phyloP scores from a whole-genome alignment of 2,329 filamentous ascomycete genomes.

The Alternaria tenuissima region DNA sequence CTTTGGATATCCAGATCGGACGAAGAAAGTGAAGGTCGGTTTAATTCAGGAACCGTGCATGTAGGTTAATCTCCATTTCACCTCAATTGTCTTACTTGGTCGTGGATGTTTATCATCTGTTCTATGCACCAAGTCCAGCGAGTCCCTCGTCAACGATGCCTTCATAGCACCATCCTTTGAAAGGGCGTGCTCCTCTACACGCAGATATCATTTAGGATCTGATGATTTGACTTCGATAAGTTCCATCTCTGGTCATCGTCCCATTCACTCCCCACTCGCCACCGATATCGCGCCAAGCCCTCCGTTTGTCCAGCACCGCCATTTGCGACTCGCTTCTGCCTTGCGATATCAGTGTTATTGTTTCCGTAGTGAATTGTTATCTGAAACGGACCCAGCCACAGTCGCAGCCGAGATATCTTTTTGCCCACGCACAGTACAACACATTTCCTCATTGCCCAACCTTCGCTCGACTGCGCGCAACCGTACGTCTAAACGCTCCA shows the following conservation, averaged over 20 bases:
- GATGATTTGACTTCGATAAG: neutral
- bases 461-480: neutral
- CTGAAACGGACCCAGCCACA: neutral
- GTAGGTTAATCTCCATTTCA: neutral
- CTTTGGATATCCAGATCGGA: slow-evolving; percentile 49
- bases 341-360: neutral
- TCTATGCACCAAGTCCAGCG: neutral
- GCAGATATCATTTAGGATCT: neutral
- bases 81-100: neutral
- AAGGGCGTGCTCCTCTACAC: neutral
- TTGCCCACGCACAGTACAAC: neutral
- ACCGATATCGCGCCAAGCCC: slow-evolving; percentile 5
- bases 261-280: slow-evolving; percentile 3
- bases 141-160: neutral
- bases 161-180: neutral
- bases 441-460: neutral
- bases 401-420: neutral
- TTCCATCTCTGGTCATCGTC: neutral
- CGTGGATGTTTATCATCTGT: neutral
- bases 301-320: slow-evolving; percentile 5
- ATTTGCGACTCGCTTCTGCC: slow-evolving; percentile 2
- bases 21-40: slow-evolving; percentile 1
- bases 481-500: neutral
- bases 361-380: neutral
- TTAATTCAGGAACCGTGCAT: neutral